Evolutionary conservation across 805 yeast genomes (phyloP).

Genomic region (Wickerhamomyces xylosicus): DNA sequence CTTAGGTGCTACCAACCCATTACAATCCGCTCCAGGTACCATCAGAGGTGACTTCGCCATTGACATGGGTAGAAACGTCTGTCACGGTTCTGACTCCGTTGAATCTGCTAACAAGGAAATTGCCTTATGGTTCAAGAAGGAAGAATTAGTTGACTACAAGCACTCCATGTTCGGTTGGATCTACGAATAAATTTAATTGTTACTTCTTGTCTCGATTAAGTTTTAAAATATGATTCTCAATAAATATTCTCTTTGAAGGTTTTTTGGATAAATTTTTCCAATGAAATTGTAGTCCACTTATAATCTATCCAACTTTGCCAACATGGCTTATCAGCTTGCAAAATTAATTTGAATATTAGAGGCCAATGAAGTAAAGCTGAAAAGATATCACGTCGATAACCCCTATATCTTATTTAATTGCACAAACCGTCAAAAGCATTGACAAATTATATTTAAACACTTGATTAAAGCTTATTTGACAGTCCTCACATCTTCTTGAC

Average conservation of each 20-base stretch:
- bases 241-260: neutral
- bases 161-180: conserved; percentile 80
- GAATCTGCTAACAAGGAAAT: conserved; percentile 96
- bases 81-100: conserved; percentile 99
- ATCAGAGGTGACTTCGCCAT: conserved; percentile 98
- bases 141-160: conserved; percentile 90
- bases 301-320: no score
- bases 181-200: conserved; percentile 61
- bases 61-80: conserved; percentile 98
- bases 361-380: no score
- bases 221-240: neutral
- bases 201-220: neutral
- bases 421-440: no score
- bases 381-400: no score
- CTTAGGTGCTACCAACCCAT: conserved; percentile 99
- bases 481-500: neutral
- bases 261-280: no score
- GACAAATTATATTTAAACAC: no score
- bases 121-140: conserved; percentile 94
- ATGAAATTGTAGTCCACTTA: no score
- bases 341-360: no score
- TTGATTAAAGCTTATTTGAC: no score
- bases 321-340: no score
- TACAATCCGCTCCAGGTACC: conserved; percentile 96
- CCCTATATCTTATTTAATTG: no score